A percentile compares a stretch with the other conserved stretches of the same genome.
Evolutionary conservation across 495 filamentous ascomycete species (phyloP).

Genomic region (Neurospora cerealis): DNA sequence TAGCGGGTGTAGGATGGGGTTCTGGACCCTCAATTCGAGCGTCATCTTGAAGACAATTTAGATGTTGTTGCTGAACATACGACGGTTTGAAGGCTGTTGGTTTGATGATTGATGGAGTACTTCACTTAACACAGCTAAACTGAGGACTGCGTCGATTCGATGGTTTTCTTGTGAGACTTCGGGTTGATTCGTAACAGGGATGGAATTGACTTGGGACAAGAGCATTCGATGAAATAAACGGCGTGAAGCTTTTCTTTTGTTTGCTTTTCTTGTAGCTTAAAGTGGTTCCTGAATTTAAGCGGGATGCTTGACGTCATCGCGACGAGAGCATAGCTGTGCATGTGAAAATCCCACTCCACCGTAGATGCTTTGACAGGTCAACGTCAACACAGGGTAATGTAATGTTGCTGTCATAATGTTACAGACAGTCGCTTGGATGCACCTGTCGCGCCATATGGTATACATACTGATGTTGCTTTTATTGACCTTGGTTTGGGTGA

Average conservation of each 20-base stretch:
- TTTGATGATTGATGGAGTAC: background rate
- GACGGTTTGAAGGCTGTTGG: background rate
- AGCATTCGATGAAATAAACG: background rate
- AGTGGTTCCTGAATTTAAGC: background rate
- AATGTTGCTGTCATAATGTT: background rate
- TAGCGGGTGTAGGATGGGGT: conserved; percentile 32
- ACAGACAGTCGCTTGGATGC: background rate
- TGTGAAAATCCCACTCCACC: background rate
- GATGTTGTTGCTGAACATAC: background rate
- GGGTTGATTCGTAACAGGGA: background rate
- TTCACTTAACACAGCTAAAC: background rate
- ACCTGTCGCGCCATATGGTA: background rate
- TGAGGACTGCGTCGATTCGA: background rate
- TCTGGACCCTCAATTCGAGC: conserved; percentile 1
- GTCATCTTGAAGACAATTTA: background rate
- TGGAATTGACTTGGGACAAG: background rate
- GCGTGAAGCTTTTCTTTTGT: background rate
- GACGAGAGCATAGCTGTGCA: background rate
- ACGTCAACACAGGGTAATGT: background rate
- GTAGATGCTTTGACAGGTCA: background rate
- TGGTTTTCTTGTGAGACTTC: background rate
- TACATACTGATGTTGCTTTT: background rate
- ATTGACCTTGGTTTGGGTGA: background rate
- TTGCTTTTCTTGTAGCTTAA: background rate
- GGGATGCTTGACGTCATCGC: background rate